A percentile compares a stretch with the other conserved stretches of the same genome.
Conservation (phyloP, 108 stramenopile species). For the Fistulifera pelliculosa region DNA sequence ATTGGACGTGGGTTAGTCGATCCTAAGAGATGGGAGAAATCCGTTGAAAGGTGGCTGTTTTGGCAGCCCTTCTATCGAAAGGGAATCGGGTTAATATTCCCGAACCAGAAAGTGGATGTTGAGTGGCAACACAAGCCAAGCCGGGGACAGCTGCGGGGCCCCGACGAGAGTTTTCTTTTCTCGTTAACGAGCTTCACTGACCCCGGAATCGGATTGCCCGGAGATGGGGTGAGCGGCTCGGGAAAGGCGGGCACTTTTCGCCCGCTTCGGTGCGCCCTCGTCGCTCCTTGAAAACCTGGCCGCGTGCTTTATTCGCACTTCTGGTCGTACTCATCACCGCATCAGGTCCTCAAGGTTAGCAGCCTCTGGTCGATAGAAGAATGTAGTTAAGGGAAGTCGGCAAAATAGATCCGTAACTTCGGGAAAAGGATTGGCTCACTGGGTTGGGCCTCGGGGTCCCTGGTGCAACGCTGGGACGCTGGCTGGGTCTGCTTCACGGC, state of each 20-base stretch:
- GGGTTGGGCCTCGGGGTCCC: constrained; percentile 74
- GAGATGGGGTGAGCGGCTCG: constrained; percentile 78
- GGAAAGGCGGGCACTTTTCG: constrained; percentile 83
- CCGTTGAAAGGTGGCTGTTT: constrained; percentile 74
- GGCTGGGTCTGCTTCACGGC: constrained; percentile 55
- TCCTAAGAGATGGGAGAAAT: constrained; percentile 89
- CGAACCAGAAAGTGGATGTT: constrained; percentile 88
- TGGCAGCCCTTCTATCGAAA: constrained; percentile 81
- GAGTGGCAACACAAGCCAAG: constrained; percentile 87
- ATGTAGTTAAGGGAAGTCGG: constrained; percentile 90
- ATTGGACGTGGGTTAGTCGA: constrained; percentile 87
- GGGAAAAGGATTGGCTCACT: constrained; percentile 86
- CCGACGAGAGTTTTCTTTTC: constrained; percentile 92
- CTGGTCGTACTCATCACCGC: constrained; percentile 94
- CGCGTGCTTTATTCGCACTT: constrained; percentile 77
- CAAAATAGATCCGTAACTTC: constrained; percentile 86
- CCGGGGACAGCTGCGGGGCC: constrained; percentile 82
- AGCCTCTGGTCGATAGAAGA: constrained; percentile 96
- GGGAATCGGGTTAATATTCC: constrained; percentile 94
- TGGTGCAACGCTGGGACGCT: constrained; percentile 45
- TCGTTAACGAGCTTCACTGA: constrained; percentile 74
- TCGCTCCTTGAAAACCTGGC: constrained; percentile 86
- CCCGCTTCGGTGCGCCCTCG: constrained; percentile 69
- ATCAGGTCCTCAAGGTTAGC: constrained; percentile 96
- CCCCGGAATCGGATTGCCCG: constrained; percentile 88